These are phyloP conservation scores for Saccharomycopsis sp. DNA, from an alignment of 805 yeast genomes.

Conservation along the genomic window DNA sequence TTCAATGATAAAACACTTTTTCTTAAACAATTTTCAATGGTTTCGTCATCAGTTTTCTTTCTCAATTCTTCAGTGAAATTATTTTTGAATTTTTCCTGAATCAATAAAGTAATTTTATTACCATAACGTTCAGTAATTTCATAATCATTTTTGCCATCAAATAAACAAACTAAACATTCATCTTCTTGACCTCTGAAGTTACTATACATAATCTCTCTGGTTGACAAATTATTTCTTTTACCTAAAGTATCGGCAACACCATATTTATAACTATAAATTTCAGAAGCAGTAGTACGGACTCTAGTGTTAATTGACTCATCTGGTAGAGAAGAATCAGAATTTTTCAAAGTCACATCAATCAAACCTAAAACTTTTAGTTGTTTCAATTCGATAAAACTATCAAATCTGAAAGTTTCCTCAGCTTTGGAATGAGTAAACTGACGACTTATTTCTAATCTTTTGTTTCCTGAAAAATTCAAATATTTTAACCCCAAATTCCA, in stretches of 20 bases:
- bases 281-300: conserved; percentile 83
- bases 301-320: conserved; percentile 78
- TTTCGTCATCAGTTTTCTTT: conserved; percentile 31
- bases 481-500: conserved; percentile 66
- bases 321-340: conserved; percentile 59
- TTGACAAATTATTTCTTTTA: conserved; percentile 47
- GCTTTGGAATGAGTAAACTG: conserved; percentile 23
- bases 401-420: conserved; percentile 21
- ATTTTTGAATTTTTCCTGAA: conserved; percentile 62
- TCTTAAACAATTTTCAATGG: conserved; percentile 66
- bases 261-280: conserved; percentile 61
- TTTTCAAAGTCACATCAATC: conserved; percentile 91
- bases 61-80: conserved; percentile 59
- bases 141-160: conserved; percentile 65
- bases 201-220: conserved; percentile 79
- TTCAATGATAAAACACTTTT: conserved; percentile 73
- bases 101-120: conserved; percentile 57
- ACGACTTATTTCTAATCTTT: conserved; percentile 63
- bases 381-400: conserved; percentile 65
- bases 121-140: conserved; percentile 32
- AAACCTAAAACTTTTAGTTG: conserved; percentile 68
- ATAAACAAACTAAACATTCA: conserved; percentile 70
- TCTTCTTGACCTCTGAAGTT: conserved; percentile 78
- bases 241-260: conserved; percentile 92
- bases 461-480: conserved; percentile 86